Conservation (phyloP, 495 filamentous ascomycete genomes). For the Thozetella sp. region DNA sequence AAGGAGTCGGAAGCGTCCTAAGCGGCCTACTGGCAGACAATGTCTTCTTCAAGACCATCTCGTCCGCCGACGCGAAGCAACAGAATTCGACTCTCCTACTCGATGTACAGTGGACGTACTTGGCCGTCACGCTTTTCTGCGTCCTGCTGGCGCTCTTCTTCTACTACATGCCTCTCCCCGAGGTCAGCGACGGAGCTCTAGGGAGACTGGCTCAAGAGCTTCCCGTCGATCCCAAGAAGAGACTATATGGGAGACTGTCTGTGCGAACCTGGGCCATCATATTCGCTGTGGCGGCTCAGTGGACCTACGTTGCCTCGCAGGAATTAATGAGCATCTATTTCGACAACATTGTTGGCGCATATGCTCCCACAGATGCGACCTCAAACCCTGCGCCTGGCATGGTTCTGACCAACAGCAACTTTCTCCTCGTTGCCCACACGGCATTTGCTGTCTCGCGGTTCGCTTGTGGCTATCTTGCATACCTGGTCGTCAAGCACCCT, state of each 20-base stretch:
- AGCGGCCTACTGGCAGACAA: constrained; percentile 67
- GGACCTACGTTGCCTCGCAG: constrained; percentile 74
- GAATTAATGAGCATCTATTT: constrained; percentile 72
- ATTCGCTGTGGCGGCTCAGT: constrained; percentile 69
- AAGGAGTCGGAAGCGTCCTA: constrained; percentile 67
- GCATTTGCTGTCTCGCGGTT: constrained; percentile 51
- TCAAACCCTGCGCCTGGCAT: constrained; percentile 36
- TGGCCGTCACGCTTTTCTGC: constrained; percentile 72
- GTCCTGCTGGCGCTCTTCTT: constrained; percentile 63
- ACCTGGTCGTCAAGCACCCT: constrained; percentile 47
- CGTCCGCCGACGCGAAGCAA: constrained; percentile 5
- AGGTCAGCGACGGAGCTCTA: constrained; percentile 52
- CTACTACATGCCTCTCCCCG: constrained; percentile 59
- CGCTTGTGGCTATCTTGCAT: constrained; percentile 46
- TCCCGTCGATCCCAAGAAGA: constrained; percentile 38
- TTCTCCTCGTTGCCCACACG: constrained; percentile 45
- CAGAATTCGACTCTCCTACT: constrained; percentile 39
- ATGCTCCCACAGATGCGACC: constrained; percentile 33
- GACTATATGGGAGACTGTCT: constrained; percentile 29
- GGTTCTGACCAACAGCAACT: constrained; percentile 56
- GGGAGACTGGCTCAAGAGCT: constrained; percentile 40
- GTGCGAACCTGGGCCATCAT: constrained; percentile 50
- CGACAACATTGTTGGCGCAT: constrained; percentile 38
- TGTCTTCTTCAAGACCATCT: constrained; percentile 57
- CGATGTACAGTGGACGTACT: constrained; percentile 78